Evolutionary conservation across 441 rosid genomes (phyloP), one percentile per base, ranked within the genome.

Genomic region (Eruca vesicaria): DNA sequence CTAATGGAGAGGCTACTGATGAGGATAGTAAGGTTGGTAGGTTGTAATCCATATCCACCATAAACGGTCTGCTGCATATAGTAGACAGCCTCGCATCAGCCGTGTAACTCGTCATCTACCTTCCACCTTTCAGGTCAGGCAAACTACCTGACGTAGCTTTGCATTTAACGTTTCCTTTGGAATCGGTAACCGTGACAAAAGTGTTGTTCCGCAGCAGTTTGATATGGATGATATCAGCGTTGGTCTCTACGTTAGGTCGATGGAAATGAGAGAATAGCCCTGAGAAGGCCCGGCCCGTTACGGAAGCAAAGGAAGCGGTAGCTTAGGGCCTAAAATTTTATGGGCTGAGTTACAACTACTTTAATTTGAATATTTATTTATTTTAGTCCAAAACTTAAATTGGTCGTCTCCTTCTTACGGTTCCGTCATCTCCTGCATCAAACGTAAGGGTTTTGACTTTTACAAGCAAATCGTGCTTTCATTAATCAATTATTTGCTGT

Each of bases 61-160:
- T 79, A 81, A 52, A 79, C 73, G 82, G 72, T n/a, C n/a, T n/a
- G n/a, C n/a, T n/a, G n/a, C n/a, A n/a, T n/a, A n/a, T n/a, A n/a
- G n/a, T n/a, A n/a, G n/a, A n/a, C n/a, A n/a, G n/a, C n/a, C n/a
- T 87, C 31, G 98, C 95, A 81, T 90, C 98, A 48, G 98, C 91
- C 29, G 89, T 85, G 80, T 89, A 91, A 7, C 85, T 82, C 0
- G 93, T 74, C 57, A 83, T 58, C 76, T 87, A 87, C 16, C 88
- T 43, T 2, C 89, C 97, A 1, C 92, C 91, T 83, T 83, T 86
- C 26, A 83, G 73, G 60, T 86, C 88, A 0, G 87, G 81, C 41
- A 87, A 33, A 72, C 84, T 79, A 38, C 96, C 97, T 0, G 90
- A 79, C 0, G 97, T 81, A 1, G 87, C 87, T 26, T 86, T 83